These are phyloP conservation scores for Capsicum chinense DNA, from an alignment of 257 asterid species.

Conservation along the genomic window DNA sequence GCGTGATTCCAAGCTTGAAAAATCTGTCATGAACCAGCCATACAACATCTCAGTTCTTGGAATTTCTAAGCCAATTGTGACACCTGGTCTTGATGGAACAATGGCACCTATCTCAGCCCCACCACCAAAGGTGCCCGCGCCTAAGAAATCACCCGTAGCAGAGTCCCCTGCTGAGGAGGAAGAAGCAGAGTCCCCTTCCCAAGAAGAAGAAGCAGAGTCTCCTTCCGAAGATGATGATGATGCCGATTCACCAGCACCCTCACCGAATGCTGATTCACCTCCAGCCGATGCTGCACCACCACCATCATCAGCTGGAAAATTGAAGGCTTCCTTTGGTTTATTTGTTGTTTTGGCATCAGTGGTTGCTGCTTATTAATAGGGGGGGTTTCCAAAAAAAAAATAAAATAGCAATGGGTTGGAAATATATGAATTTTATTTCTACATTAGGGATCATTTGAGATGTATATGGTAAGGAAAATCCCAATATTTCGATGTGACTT, in stretches of 20 bases:
- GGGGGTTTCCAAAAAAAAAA: too few relatives aligned
- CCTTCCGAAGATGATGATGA: not conserved
- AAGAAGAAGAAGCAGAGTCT: constrained; percentile 1
- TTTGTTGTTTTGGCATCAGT: constrained; percentile 9
- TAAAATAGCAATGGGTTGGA: too few relatives aligned
- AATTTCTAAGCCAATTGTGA: constrained; percentile 51
- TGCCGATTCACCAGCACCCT: not conserved
- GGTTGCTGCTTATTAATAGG: not conserved
- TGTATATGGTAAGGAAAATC: not conserved
- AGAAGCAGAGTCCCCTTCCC: not conserved
- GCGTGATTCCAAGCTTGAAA: constrained; percentile 34
- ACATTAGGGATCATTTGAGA: not conserved
- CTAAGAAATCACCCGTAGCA: constrained; percentile 27
- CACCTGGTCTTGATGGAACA: constrained; percentile 59
- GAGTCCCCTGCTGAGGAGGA: not conserved
- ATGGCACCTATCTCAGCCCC: constrained; percentile 35
- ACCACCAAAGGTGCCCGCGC: constrained; percentile 43
- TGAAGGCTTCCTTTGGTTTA: constrained; percentile 22
- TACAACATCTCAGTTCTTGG: constrained; percentile 67
- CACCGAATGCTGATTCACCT: not conserved
- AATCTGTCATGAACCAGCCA: constrained; percentile 51
- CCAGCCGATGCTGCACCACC: not conserved
- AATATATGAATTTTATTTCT: not conserved
- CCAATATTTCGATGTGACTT: not conserved
- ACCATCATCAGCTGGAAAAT: constrained; percentile 25